Conservation (phyloP, 2,329 filamentous ascomycete genomes). For the Neocucurbitaria cava region DNA sequence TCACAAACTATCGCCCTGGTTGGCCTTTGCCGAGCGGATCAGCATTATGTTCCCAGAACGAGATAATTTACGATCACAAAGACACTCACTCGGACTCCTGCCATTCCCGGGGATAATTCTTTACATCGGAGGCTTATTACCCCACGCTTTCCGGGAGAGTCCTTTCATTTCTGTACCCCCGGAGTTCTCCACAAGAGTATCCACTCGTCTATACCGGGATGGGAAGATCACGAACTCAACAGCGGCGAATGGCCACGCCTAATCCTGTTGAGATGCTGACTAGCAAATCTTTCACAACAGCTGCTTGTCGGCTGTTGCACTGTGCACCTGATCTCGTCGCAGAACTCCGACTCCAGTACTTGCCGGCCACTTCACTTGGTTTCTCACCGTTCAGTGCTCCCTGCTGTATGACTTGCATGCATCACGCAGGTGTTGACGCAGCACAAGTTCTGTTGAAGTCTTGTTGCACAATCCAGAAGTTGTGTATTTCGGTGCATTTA, state of each 20-base stretch:
- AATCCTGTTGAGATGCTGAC: conserved; percentile 7
- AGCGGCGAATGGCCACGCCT: conserved; percentile 13
- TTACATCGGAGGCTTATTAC: not conserved
- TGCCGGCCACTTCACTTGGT: not conserved
- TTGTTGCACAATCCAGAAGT: not conserved
- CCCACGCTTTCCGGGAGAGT: conserved; percentile 9
- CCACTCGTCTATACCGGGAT: conserved; percentile 24
- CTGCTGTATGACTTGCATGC: conserved; percentile 13
- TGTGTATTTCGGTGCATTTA: not conserved
- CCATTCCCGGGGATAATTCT: conserved; percentile 2
- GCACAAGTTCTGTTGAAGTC: conserved; percentile 2
- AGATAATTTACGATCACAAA: not conserved
- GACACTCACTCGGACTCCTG: not conserved
- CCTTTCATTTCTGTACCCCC: conserved; percentile 16
- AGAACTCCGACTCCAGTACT: not conserved
- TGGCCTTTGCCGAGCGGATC: conserved; percentile 7
- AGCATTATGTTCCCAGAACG: conserved; percentile 4
- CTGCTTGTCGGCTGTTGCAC: not conserved
- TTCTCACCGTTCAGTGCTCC: conserved; percentile 3
- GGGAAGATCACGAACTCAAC: conserved; percentile 24
- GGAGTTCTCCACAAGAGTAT: conserved; percentile 21
- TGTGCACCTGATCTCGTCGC: not conserved
- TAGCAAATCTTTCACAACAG: conserved; percentile 7
- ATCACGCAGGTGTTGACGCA: conserved; percentile 12
- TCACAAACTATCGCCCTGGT: not conserved